These are phyloP conservation scores for Apiospora rasikravindrae DNA, from an alignment of 2,329 filamentous ascomycete genomes.

Conservation along the genomic window DNA sequence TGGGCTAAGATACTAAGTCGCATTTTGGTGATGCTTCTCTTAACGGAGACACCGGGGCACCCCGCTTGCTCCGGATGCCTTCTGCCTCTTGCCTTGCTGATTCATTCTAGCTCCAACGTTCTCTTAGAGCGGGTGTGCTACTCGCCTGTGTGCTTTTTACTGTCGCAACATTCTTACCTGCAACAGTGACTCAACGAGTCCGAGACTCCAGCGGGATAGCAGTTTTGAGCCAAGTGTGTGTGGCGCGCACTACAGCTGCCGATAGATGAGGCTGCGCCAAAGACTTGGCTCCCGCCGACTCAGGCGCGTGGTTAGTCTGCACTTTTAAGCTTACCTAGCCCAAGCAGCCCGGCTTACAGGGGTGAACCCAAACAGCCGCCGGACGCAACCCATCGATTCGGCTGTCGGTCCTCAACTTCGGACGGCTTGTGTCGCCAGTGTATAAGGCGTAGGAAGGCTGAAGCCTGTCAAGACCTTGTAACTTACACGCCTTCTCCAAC, in stretches of 20 bases:
- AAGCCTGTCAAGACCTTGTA: background rate
- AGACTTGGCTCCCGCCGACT: slow-evolving; percentile 1
- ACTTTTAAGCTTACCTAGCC: slow-evolving; percentile 11
- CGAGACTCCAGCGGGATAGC: background rate
- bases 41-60: background rate
- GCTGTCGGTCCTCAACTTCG: background rate
- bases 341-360: background rate
- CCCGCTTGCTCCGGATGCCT: background rate
- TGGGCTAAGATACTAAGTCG: background rate
- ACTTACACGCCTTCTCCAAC: background rate
- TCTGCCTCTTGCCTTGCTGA: background rate
- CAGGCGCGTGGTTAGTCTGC: background rate
- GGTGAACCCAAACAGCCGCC: background rate
- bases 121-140: background rate
- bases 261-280: background rate
- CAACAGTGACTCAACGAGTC: background rate
- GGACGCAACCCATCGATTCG: background rate
- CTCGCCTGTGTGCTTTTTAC: background rate
- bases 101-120: background rate
- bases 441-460: background rate
- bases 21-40: background rate
- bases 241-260: background rate
- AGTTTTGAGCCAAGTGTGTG: background rate
- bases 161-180: background rate
- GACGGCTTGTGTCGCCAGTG: slow-evolving; percentile 5